These are phyloP conservation scores for Claviceps arundinis DNA, from an alignment of 2,329 filamentous ascomycete genomes.

Conservation along the genomic window DNA sequence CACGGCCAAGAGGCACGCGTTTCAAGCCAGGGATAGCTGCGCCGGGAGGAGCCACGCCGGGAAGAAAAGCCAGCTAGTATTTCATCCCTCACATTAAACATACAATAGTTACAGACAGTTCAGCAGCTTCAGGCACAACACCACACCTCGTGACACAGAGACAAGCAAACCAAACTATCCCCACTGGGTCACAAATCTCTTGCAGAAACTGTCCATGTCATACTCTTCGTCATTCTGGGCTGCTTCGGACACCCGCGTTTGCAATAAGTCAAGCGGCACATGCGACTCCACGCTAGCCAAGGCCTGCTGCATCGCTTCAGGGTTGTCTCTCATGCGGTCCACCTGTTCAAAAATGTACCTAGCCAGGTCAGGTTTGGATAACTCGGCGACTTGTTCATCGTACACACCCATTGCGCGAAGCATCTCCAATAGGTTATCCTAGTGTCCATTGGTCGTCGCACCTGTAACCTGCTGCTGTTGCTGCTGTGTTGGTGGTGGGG, in stretches of 20 bases:
- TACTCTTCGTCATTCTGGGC: not conserved
- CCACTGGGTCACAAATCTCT: not conserved
- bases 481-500: constrained; percentile 23
- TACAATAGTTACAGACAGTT: not conserved
- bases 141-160: not conserved
- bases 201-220: not conserved
- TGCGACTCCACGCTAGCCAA: not conserved
- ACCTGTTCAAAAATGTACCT: not conserved
- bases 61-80: not conserved
- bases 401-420: not conserved
- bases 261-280: not conserved
- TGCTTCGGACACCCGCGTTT: not conserved
- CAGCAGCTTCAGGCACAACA: not conserved
- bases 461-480: constrained; percentile 3
- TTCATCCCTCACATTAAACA: not conserved
- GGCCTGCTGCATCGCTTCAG: not conserved
- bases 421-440: constrained; percentile 12
- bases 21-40: not conserved
- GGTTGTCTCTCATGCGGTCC: not conserved
- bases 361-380: constrained; percentile 1
- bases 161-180: not conserved
- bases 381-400: not conserved
- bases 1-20: not conserved
- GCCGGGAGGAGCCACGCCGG: not conserved
- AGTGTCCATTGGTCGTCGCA: constrained; percentile 30